Percentiles rank a stretch among this genome's conserved stretches.
These are phyloP conservation scores for Rhynchospora pubera DNA, from an alignment of 176 grass and related monocot genomes.

Conservation along the genomic window DNA sequence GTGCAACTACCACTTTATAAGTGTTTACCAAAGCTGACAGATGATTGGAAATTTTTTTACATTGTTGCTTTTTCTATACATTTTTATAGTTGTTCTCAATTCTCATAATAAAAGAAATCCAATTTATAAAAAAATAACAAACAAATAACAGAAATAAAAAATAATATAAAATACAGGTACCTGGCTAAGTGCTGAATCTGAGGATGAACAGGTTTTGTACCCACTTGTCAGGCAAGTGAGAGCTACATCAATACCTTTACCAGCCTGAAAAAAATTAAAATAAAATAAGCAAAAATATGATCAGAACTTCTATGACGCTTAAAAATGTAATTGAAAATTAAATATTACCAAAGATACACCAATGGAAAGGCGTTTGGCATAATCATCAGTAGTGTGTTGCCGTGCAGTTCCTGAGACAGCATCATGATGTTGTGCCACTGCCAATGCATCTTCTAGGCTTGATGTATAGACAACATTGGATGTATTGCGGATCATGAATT, in stretches of 20 bases:
- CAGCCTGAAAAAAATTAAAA: constrained; percentile 33
- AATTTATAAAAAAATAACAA: background rate
- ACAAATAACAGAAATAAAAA: background rate
- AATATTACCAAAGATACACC: constrained; percentile 49
- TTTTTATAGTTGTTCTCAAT: background rate
- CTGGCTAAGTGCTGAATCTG: constrained; percentile 50
- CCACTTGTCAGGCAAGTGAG: constrained; percentile 50
- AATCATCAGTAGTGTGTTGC: constrained; percentile 88
- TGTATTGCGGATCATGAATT: constrained; percentile 46
- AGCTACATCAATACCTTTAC: constrained; percentile 55
- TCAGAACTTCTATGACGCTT: background rate
- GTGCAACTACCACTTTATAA: background rate
- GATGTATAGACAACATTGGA: constrained; percentile 42
- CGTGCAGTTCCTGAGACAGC: constrained; percentile 70
- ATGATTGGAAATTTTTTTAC: background rate
- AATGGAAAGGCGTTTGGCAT: constrained; percentile 69
- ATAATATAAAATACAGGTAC: constrained; percentile 24
- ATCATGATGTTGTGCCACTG: constrained; percentile 86
- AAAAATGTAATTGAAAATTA: background rate
- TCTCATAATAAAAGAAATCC: background rate
- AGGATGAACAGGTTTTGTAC: constrained; percentile 34
- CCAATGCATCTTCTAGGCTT: constrained; percentile 72
- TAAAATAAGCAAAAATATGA: background rate
- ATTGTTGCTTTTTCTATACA: background rate
- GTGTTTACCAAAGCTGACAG: background rate